A percentile compares a stretch with the other conserved stretches of the same genome.
These are phyloP conservation scores for Tolypocladium tundrense DNA, from an alignment of 2,329 filamentous ascomycete species.

Conservation along the genomic window DNA sequence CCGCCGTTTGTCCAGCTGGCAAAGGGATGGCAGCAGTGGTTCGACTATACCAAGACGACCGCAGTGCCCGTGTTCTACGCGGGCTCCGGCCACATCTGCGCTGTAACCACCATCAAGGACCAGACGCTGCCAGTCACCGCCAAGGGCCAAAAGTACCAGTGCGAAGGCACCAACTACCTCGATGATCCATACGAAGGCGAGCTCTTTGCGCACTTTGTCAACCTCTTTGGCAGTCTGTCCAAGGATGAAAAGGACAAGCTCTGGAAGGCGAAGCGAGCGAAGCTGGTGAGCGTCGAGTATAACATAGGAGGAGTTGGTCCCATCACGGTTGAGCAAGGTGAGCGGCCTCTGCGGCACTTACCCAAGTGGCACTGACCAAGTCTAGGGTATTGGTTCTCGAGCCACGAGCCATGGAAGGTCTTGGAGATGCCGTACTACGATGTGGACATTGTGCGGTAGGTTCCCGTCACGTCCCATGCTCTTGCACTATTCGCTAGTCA, in stretches of 20 bases:
- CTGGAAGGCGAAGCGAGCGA: slow-evolving; percentile 26
- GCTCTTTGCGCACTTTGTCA: slow-evolving; percentile 28
- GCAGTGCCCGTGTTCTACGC: slow-evolving; percentile 25
- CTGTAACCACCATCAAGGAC: slow-evolving; percentile 24
- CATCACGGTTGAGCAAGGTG: slow-evolving; percentile 29
- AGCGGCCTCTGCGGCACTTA: background rate
- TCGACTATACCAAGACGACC: slow-evolving; percentile 27
- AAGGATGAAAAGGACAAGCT: slow-evolving; percentile 21
- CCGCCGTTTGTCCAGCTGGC: slow-evolving; percentile 18
- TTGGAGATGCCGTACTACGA: slow-evolving; percentile 32
- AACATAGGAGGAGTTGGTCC: slow-evolving; percentile 23
- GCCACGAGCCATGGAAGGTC: slow-evolving; percentile 30
- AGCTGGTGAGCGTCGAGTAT: slow-evolving; percentile 26
- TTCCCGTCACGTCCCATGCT: background rate
- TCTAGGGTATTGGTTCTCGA: slow-evolving; percentile 28
- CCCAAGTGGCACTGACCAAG: background rate
- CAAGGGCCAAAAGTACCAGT: slow-evolving; percentile 20
- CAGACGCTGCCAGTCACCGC: slow-evolving; percentile 19
- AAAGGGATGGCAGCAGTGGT: slow-evolving; percentile 25
- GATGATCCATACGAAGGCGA: slow-evolving; percentile 34
- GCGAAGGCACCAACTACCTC: slow-evolving; percentile 21
- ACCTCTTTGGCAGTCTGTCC: slow-evolving; percentile 24
- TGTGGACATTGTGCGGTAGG: slow-evolving; percentile 25
- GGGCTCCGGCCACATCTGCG: slow-evolving; percentile 27
- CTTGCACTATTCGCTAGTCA: no score